Evolutionary conservation across 345 rosid genomes (phyloP).

Genomic region (Eucalyptus rudis): DNA sequence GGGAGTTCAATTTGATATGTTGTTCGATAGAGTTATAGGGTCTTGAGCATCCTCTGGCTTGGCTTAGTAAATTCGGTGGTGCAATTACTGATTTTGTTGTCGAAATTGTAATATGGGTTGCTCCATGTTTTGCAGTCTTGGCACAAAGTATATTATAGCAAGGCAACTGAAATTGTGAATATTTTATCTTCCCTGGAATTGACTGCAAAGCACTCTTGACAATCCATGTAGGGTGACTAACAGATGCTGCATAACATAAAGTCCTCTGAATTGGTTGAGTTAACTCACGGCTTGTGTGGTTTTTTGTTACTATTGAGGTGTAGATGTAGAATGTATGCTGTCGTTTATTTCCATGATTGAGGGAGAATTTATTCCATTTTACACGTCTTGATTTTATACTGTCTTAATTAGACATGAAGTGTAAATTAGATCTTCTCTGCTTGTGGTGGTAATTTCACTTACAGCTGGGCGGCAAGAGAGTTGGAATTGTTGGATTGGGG

Average conservation of each 20-base stretch:
- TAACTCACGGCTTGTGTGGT: not conserved
- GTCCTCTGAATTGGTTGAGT: not conserved
- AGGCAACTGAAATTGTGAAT: not conserved
- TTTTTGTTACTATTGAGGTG: not conserved
- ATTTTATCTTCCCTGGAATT: not conserved
- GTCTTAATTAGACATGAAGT: not conserved
- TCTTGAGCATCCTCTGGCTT: not conserved
- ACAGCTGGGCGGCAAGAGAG: conserved; percentile 24
- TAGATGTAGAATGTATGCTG: not conserved
- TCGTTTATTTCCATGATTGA: not conserved
- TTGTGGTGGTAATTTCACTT: not conserved
- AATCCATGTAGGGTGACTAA: not conserved
- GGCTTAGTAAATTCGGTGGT: not conserved
- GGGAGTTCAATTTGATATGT: not conserved
- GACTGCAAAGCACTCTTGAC: not conserved
- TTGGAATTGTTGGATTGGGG: conserved; percentile 49
- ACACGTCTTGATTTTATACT: not conserved
- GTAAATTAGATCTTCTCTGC: not conserved
- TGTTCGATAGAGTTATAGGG: not conserved
- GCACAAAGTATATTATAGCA: not conserved
- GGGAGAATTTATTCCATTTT: not conserved
- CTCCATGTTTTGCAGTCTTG: not conserved
- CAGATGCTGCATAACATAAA: not conserved
- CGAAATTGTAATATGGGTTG: not conserved
- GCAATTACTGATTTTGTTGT: not conserved